Evolutionary conservation across 2,329 filamentous ascomycete genomes (phyloP).

Genomic region (Penicillium janthinellum): DNA sequence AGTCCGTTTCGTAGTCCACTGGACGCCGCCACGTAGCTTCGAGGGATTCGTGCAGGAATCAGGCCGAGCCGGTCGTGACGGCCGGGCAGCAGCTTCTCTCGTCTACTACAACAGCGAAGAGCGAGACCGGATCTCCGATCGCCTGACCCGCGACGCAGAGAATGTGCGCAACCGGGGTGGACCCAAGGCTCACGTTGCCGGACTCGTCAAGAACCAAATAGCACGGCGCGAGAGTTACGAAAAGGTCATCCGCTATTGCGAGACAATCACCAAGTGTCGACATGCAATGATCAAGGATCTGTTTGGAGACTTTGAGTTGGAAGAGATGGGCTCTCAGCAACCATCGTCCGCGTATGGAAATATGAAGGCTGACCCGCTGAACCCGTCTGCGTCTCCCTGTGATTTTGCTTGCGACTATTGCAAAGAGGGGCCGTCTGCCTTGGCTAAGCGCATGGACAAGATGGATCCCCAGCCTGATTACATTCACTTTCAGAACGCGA

Average conservation of each 20-base stretch:
- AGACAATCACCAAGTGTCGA: conserved; percentile 71
- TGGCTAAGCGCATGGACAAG: conserved; percentile 58
- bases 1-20: conserved; percentile 92
- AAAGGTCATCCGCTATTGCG: conserved; percentile 77
- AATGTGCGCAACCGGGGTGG: conserved; percentile 37
- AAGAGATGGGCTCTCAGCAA: conserved; percentile 33
- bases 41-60: conserved; percentile 97
- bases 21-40: conserved; percentile 90
- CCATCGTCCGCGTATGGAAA: conserved; percentile 24
- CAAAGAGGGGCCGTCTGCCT: conserved; percentile 62
- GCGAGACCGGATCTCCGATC: conserved; percentile 68
- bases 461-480: conserved; percentile 23
- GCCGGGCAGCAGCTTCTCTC: conserved; percentile 82
- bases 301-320: conserved; percentile 65
- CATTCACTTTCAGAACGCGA: background rate
- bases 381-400: conserved; percentile 53
- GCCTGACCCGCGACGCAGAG: conserved; percentile 51
- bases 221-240: conserved; percentile 63
- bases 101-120: conserved; percentile 91
- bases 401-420: conserved; percentile 79
- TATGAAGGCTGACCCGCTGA: background rate
- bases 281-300: conserved; percentile 75
- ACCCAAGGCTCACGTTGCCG: conserved; percentile 40
- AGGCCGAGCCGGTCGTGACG: conserved; percentile 85
- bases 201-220: conserved; percentile 38